Base-by-base conservation (phyloP, 257 asterid genomes). In the Solanum phureja region DNA sequence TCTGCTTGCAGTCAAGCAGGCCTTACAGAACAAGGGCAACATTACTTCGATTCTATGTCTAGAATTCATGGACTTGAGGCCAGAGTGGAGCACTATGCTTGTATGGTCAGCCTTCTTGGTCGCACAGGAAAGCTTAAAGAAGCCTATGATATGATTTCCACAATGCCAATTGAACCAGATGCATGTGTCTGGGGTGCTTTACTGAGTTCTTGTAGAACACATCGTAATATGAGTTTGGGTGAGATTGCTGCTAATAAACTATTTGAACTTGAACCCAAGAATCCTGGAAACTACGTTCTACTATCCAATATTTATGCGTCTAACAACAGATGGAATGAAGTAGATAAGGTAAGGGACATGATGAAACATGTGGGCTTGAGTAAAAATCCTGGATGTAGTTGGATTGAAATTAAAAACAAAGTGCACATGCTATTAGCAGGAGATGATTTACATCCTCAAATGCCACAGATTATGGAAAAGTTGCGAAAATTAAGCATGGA, bases 131-230 rank as follows among this genome's bases (percentile, higher is more conserved):
- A 94, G 93, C 96, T 95, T 73, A 91, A 93, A 68, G 98, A 96
- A 90, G 98, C 99, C 6, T 92, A 92, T 91, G 91, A 94, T 42
- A 66, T 92, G 89, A 92, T 96, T 46, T 87, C 88, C 82, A 93
- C 92, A 85, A 96, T 96, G 98, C 95, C 98, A n/a, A 89, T 93
- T 79, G 94, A 90, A 89, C 93, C 99, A 1, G 99, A 96, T 90
- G 94, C 96, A 83, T 96, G 99, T 75, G 96, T 95, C 18, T 96
- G 99, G 99, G 98, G 99, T 88, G 96, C 99, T 40, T 90, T 96
- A 77, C 90, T 96, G 82, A 94, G 96, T 91, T 94, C 99, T 58
- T 94, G 98, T 90, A 92, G 96, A 88, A 93, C 94, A 87, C 98
- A 95, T 79, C 95, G 90, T 84, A 91, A 92, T 76, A 83, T 89